Percentiles rank a stretch among this genome's conserved stretches.
These are phyloP conservation scores for Penicillium samsonianum DNA, from an alignment of 495 filamentous ascomycete genomes.

Conservation along the genomic window DNA sequence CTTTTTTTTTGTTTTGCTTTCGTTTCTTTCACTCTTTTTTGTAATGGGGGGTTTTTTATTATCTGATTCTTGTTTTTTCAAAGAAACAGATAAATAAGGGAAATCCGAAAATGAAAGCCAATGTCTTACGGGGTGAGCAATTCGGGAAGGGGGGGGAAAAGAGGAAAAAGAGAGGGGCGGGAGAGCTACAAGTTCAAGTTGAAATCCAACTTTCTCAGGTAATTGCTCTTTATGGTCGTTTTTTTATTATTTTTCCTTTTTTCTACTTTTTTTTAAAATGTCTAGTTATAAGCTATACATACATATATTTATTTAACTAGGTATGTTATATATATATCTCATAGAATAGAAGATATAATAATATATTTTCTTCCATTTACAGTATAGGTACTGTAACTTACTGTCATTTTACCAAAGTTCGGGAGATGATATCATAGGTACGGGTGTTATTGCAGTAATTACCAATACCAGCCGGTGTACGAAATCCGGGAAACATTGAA, in stretches of 20 bases:
- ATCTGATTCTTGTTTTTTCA: background rate
- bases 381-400: background rate
- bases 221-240: background rate
- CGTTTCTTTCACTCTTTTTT: background rate
- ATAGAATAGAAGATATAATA: no score
- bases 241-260: background rate
- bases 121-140: conserved; percentile 61
- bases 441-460: background rate
- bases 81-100: background rate
- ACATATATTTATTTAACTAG: background rate
- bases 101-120: conserved; percentile 62
- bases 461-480: conserved; percentile 1
- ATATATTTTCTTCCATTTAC: conserved; percentile 1
- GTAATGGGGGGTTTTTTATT: background rate
- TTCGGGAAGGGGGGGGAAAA: conserved; percentile 24
- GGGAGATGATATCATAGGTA: conserved; percentile 10
- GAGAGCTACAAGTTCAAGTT: conserved; percentile 30
- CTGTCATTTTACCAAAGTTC: background rate
- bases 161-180: conserved; percentile 33
- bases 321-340: conserved; percentile 1
- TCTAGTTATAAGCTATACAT: background rate
- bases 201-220: background rate
- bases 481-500: background rate
- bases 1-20: background rate
- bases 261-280: background rate